phyloP scores from a whole-genome alignment of 208 protist genomes.

The Jaenimonas drosophilae region DNA sequence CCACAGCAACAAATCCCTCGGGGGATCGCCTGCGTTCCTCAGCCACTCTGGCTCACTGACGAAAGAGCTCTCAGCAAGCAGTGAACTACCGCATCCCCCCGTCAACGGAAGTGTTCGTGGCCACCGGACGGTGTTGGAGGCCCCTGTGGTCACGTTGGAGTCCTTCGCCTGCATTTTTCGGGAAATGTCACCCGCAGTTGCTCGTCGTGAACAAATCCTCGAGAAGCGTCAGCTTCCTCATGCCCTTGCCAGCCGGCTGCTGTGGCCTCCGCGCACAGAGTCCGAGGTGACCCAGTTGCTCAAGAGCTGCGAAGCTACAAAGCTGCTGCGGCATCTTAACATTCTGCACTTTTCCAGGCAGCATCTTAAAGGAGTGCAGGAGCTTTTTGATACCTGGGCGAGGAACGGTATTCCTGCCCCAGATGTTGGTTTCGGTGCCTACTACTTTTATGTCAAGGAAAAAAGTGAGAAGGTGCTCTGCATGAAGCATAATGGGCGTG shows the following conservation, averaged over 20 bases:
- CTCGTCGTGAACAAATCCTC: constrained; percentile 15
- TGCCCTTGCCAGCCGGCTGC: constrained; percentile 10
- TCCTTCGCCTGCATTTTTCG: constrained; percentile 33
- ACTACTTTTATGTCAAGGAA: constrained; percentile 72
- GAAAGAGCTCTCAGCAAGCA: constrained; percentile 7
- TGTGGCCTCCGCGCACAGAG: constrained; percentile 39
- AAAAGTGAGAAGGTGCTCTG: constrained; percentile 47
- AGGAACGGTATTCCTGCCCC: constrained; percentile 49
- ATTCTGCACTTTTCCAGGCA: constrained; percentile 49
- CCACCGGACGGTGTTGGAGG: constrained; percentile 22
- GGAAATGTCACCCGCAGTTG: constrained; percentile 34
- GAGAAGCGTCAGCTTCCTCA: constrained; percentile 12
- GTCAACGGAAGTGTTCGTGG: constrained; percentile 5
- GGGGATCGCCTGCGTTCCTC: no score
- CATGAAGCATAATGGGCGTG: constrained; percentile 70
- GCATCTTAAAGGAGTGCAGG: constrained; percentile 29
- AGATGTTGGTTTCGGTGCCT: constrained; percentile 57
- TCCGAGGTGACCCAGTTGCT: constrained; percentile 30
- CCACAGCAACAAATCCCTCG: no score
- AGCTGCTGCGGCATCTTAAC: constrained; percentile 52
- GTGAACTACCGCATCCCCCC: constrained; percentile 12
- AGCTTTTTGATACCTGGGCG: constrained; percentile 52
- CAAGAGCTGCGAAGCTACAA: constrained; percentile 15
- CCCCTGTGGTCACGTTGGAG: constrained; percentile 26
- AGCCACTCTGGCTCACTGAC: no score